These are phyloP conservation scores for Russula ochroleuca DNA, from an alignment of 768 basidiomycete species.

Conservation along the genomic window DNA sequence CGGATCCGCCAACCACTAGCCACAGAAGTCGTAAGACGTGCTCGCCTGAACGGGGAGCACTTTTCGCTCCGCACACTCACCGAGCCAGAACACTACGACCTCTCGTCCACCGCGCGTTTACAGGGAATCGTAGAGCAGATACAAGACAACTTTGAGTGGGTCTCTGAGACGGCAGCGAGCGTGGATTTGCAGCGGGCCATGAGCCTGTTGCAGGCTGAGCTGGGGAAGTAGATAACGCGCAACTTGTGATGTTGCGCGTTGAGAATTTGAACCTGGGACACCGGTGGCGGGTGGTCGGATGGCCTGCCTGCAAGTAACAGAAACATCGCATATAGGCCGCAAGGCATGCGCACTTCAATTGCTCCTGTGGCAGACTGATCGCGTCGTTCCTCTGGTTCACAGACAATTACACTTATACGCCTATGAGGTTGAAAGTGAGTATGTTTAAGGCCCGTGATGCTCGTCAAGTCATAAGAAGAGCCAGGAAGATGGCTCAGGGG, in stretches of 20 bases:
- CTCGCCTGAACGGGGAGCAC: conserved; percentile 32
- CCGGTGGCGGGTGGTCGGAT: not conserved
- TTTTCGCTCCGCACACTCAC: conserved; percentile 28
- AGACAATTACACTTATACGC: too few species aligned
- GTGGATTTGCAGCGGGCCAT: conserved; percentile 10
- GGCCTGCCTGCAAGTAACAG: not conserved
- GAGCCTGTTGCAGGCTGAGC: not conserved
- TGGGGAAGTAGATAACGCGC: not conserved
- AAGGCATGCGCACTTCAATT: not conserved
- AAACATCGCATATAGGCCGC: not conserved
- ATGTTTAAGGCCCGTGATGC: too few species aligned
- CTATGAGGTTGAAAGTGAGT: too few species aligned
- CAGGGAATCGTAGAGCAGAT: not conserved
- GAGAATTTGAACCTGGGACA: not conserved
- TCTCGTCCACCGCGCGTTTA: not conserved
- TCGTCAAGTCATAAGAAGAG: too few species aligned
- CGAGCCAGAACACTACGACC: not conserved
- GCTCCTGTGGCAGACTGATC: too few species aligned
- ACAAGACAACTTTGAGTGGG: conserved; percentile 20
- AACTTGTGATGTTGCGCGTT: not conserved
- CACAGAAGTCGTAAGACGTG: conserved; percentile 28
- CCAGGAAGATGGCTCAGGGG: too few species aligned
- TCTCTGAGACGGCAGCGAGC: conserved; percentile 9
- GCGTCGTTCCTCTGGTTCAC: too few species aligned
- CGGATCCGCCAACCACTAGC: conserved; percentile 34